Base-by-base conservation (phyloP, 306 rosid genomes). In the Castanospermum australe region DNA sequence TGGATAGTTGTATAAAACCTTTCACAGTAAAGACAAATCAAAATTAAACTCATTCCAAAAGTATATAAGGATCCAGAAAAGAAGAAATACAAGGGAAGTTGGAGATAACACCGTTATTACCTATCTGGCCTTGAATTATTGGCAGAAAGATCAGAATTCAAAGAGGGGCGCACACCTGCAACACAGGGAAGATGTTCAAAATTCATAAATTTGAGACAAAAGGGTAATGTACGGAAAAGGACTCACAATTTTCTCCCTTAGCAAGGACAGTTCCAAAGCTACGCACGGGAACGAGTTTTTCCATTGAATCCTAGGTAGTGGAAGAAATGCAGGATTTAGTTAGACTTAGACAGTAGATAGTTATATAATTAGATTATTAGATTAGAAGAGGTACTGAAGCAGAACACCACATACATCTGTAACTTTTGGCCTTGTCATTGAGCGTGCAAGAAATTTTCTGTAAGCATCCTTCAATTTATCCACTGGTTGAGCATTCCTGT, bases 241-340 rank as follows among this genome's bases (percentile, higher is more conserved):
- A 71, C 92, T 83, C 82, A 92, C 97, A 79, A 73, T 94, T 89
- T 55, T 87, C 90, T 80, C 84, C 89, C 28, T 87, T 86, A 41
- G 94, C 73, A 35, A 94, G 90, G 61, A 92, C 87, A 83, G 97
- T 92, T 82, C 99, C 99, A 81, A 94, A 94, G 88, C 92, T 92
- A 47, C 99, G 90, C 62, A 47, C 42, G 32, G 97, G 93, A 8
- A 86, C 75, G 55, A 12, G 20, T 59, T 89, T 84, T 44, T 86
- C 92, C 50, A 5, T 32, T 36, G 79, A 38, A n/a, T 84, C 90
- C 83, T 82, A 55, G 38, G 25, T 18, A 50, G 51, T 4, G 42
- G 68, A n/a, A 38, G n/a, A 30, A 67, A 47, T 62, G 35, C 33
- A 21, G 79, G 47, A n/a, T n/a, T n/a, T 52, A 11, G 14, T 18